These are phyloP conservation scores for Lavandula angustifolia DNA, from an alignment of 257 asterid species.

Conservation along the genomic window DNA sequence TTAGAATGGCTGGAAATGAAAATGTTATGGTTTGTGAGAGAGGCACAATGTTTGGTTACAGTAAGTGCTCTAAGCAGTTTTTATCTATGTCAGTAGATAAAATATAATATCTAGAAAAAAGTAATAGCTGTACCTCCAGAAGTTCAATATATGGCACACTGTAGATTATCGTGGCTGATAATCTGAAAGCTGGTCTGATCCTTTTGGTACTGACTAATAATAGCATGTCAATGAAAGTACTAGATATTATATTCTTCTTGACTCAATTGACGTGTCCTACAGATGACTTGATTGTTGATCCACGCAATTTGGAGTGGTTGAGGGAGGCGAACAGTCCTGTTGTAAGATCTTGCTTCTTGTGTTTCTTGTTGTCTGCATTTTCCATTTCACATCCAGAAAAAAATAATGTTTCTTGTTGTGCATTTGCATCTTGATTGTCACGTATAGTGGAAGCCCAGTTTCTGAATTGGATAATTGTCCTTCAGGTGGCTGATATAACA, in stretches of 20 bases:
- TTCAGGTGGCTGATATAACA: slow-evolving; percentile 92
- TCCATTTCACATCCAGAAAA: neutral
- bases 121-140: neutral
- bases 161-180: neutral
- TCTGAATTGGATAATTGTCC: slow-evolving; percentile 22
- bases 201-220: neutral
- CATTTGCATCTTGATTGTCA: slow-evolving; percentile 20
- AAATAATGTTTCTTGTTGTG: neutral
- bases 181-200: neutral
- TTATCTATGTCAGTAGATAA: neutral
- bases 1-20: slow-evolving; percentile 90
- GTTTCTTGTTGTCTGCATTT: slow-evolving; percentile 11
- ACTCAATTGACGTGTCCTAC: slow-evolving; percentile 33
- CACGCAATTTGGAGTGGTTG: slow-evolving; percentile 97
- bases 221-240: slow-evolving; percentile 4
- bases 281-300: slow-evolving; percentile 98
- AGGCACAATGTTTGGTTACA: slow-evolving; percentile 98
- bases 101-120: neutral
- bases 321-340: slow-evolving; percentile 94
- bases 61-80: slow-evolving; percentile 43
- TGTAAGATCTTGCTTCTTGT: slow-evolving; percentile 43
- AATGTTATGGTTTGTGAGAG: slow-evolving; percentile 99
- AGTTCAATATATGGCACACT: neutral
- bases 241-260: neutral
- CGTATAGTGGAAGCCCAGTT: slow-evolving; percentile 22